These are phyloP conservation scores for Flaveria linearis DNA, from an alignment of 129 eudicot genomes.

Conservation along the genomic window DNA sequence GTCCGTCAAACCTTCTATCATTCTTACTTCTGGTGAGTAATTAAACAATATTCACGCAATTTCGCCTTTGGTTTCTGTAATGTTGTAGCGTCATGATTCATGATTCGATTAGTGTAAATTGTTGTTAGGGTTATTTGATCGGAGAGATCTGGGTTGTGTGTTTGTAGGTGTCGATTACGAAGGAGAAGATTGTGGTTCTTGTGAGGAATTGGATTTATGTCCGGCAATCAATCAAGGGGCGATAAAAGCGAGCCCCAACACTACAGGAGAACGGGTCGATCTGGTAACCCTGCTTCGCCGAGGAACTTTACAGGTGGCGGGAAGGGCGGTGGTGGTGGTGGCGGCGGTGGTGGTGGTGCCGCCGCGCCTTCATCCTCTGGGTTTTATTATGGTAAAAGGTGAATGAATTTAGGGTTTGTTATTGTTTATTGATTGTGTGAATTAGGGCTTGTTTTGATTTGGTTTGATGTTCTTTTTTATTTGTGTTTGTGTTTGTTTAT, in stretches of 20 bases:
- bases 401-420: constrained; percentile 16
- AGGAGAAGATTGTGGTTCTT: not conserved
- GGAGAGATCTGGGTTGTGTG: not conserved
- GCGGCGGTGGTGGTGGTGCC: constrained; percentile 40
- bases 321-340: constrained; percentile 57
- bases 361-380: constrained; percentile 50
- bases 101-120: constrained; percentile 1
- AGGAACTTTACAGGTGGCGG: constrained; percentile 56
- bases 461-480: constrained; percentile 9
- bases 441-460: constrained; percentile 33
- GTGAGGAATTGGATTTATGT: constrained; percentile 58
- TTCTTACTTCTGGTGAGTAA: constrained; percentile 31
- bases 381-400: constrained; percentile 45
- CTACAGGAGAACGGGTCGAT: constrained; percentile 59
- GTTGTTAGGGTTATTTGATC: constrained; percentile 13
- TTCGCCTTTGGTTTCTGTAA: not conserved
- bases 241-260: constrained; percentile 58
- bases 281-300: constrained; percentile 40
- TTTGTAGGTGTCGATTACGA: not conserved
- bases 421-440: not conserved
- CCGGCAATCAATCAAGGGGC: constrained; percentile 73
- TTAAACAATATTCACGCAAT: constrained; percentile 15
- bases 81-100: constrained; percentile 19
- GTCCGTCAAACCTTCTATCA: not conserved
- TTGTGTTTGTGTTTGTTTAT: not conserved